These are phyloP conservation scores for Solanum pennellii DNA, from an alignment of 257 asterid species.

Conservation along the genomic window DNA sequence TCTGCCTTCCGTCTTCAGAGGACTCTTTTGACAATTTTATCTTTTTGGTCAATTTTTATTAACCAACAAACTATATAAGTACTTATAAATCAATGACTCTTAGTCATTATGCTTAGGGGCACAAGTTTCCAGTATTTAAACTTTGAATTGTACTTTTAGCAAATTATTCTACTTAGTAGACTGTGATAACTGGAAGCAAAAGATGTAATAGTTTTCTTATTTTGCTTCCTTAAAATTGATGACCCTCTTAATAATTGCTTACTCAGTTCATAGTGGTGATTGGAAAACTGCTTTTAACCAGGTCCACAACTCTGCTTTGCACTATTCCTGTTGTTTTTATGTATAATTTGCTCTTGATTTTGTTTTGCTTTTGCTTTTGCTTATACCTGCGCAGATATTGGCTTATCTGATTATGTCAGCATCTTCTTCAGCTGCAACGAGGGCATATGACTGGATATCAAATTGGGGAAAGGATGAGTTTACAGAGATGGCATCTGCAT, in stretches of 20 bases:
- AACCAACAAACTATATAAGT: background rate
- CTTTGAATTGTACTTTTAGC: background rate
- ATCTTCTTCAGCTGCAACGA: constrained; percentile 79
- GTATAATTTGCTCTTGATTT: background rate
- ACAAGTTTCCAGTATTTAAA: background rate
- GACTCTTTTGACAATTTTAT: background rate
- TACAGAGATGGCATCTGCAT: constrained; percentile 69
- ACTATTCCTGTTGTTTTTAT: background rate
- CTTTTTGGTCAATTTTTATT: background rate
- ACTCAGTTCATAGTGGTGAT: background rate
- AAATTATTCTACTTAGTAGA: background rate
- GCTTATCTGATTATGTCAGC: constrained; percentile 87
- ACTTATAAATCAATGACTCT: background rate
- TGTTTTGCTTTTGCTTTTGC: background rate
- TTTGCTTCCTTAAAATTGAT: background rate
- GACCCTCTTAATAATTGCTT: background rate
- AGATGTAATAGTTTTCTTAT: background rate
- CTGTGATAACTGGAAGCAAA: background rate
- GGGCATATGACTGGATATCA: constrained; percentile 73
- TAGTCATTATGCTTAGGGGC: background rate
- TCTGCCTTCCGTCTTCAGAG: background rate
- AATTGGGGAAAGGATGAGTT: constrained; percentile 87
- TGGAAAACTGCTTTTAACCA: background rate
- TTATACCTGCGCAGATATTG: constrained; percentile 34
- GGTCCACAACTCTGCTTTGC: background rate